These are phyloP conservation scores for Candida dubliniensis DNA, from an alignment of 1,139 yeast genomes.

Conservation along the genomic window DNA sequence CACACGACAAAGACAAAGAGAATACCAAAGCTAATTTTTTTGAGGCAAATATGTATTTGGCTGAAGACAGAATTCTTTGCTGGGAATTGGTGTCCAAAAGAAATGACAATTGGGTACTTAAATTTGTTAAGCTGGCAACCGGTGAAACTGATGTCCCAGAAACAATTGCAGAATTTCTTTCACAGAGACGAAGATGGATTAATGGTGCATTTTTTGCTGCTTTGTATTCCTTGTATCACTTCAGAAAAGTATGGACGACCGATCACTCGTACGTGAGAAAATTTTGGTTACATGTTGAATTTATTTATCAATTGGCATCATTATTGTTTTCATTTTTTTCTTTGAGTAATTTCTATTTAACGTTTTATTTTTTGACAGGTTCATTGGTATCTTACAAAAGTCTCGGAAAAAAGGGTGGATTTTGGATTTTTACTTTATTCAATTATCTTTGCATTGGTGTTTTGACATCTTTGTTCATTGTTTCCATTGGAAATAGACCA, in stretches of 20 bases:
- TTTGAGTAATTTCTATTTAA: conserved; percentile 82
- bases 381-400: conserved; percentile 55
- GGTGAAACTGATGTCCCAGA: conserved; percentile 99
- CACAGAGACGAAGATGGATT: conserved; percentile 97
- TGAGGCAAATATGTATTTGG: conserved; percentile 95
- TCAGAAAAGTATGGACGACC: conserved; percentile 79
- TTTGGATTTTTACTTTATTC: conserved; percentile 78
- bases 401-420: conserved; percentile 69
- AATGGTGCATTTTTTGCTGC: conserved; percentile 99
- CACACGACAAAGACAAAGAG: conserved; percentile 26
- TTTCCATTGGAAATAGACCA: conserved; percentile 94
- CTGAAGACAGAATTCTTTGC: conserved; percentile 95
- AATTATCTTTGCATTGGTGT: conserved; percentile 81
- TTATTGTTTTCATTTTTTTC: conserved; percentile 87
- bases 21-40: conserved; percentile 67
- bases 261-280: conserved; percentile 79
- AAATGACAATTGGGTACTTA: conserved; percentile 86
- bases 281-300: conserved; percentile 77
- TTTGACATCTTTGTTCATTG: conserved; percentile 79
- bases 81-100: conserved; percentile 95
- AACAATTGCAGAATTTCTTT: conserved; percentile 80
- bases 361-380: conserved; percentile 92
- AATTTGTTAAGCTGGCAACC: conserved; percentile 88
- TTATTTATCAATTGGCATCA: conserved; percentile 74
- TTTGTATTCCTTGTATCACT: conserved; percentile 77